Conservation (phyloP, 176 grass and related monocot species). For the Luzula sylvatica region DNA sequence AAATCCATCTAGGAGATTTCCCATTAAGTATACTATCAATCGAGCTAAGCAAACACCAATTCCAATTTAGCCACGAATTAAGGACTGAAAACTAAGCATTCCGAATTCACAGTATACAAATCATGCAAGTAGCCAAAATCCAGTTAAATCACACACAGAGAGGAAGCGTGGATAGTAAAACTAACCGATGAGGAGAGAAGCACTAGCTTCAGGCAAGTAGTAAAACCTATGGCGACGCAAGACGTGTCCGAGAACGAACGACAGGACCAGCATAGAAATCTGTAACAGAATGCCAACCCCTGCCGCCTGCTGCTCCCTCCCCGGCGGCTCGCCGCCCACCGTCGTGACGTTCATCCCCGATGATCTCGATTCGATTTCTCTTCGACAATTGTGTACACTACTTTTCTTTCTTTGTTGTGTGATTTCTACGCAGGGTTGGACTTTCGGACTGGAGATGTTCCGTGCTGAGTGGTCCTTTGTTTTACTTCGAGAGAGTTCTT, state of each 20-base stretch:
- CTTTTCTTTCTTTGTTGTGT: neutral
- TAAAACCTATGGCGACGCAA: slow-evolving; percentile 87
- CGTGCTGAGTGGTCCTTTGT: neutral
- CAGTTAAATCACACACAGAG: neutral
- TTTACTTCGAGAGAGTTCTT: neutral
- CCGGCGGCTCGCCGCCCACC: slow-evolving; percentile 33
- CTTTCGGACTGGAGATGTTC: neutral
- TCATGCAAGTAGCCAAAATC: neutral
- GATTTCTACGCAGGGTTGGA: too few relatives aligned
- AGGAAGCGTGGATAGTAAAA: neutral
- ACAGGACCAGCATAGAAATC: slow-evolving; percentile 96
- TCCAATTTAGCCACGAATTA: too few relatives aligned
- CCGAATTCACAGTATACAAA: neutral
- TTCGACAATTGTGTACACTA: neutral
- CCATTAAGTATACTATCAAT: too few relatives aligned
- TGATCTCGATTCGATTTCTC: neutral
- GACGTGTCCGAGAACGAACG: slow-evolving; percentile 96
- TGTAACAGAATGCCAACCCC: slow-evolving; percentile 88
- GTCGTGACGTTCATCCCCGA: slow-evolving; percentile 45
- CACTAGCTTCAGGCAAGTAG: slow-evolving; percentile 98
- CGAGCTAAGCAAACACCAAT: too few relatives aligned
- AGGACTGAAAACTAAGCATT: neutral
- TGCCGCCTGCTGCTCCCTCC: slow-evolving; percentile 97
- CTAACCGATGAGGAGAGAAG: slow-evolving; percentile 90
- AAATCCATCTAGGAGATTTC: too few relatives aligned